Evolutionary conservation across 306 rosid genomes (phyloP).

Genomic region (Cajanus cajan): DNA sequence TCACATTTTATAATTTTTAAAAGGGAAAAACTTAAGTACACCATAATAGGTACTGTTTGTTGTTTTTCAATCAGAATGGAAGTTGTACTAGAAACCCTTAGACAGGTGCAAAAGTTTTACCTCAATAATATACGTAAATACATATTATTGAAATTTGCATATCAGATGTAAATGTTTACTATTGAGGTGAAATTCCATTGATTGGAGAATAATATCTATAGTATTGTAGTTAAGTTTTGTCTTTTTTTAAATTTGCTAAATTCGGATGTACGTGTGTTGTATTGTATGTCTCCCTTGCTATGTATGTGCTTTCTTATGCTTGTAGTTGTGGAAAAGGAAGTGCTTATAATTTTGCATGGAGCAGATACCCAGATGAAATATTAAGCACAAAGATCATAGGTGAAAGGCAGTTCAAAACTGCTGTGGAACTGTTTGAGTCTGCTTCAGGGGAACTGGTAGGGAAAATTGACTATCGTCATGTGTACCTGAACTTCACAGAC

Average conservation of each 20-base stretch:
- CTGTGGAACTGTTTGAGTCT: constrained; percentile 52
- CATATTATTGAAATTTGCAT: too few relatives aligned
- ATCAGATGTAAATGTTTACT: too few relatives aligned
- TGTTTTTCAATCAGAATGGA: too few relatives aligned
- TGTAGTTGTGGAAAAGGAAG: background rate
- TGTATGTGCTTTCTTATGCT: background rate
- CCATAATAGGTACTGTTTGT: too few relatives aligned
- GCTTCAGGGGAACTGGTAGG: constrained; percentile 57
- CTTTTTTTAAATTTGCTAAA: background rate
- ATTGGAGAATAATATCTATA: too few relatives aligned
- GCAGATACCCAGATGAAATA: constrained; percentile 77
- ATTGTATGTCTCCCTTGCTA: background rate
- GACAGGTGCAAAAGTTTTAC: too few relatives aligned
- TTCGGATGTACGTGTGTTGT: background rate
- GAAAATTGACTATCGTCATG: constrained; percentile 64
- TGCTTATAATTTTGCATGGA: constrained; percentile 14
- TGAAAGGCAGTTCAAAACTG: constrained; percentile 64
- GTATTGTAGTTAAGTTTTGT: too few relatives aligned
- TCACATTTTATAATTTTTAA: background rate
- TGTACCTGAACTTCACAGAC: constrained; percentile 64
- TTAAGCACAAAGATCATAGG: constrained; percentile 78
- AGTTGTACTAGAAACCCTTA: too few relatives aligned
- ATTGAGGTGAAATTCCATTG: too few relatives aligned
- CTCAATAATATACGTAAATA: too few relatives aligned
- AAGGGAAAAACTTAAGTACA: background rate